A percentile compares a stretch with the other conserved stretches of the same genome.
These are phyloP conservation scores for Malus orientalis DNA, from an alignment of 306 rosid genomes.

Conservation along the genomic window DNA sequence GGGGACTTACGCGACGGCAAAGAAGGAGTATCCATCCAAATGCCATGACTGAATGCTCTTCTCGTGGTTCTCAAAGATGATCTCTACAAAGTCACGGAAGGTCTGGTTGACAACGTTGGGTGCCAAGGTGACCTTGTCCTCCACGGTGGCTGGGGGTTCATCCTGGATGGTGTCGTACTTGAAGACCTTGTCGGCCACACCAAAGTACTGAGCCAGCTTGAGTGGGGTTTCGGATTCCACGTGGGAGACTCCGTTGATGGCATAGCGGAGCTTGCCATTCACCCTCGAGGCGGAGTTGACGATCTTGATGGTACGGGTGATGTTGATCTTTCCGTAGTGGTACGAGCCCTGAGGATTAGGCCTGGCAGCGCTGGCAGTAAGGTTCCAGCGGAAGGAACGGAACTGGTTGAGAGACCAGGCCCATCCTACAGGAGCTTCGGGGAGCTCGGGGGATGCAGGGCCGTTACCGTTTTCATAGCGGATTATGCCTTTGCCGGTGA, in stretches of 20 bases:
- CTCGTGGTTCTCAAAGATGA: conserved; percentile 73
- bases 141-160: neutral
- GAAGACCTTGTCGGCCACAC: conserved; percentile 36
- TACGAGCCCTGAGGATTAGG: conserved; percentile 87
- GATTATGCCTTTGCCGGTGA: conserved; percentile 39
- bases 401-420: conserved; percentile 88
- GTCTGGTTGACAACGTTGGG: conserved; percentile 41
- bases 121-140: neutral
- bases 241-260: conserved; percentile 59
- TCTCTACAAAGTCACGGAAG: conserved; percentile 55
- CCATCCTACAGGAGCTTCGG: conserved; percentile 64
- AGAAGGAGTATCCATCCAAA: conserved; percentile 60
- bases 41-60: conserved; percentile 62
- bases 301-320: conserved; percentile 57
- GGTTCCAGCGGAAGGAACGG: conserved; percentile 71
- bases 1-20: conserved; percentile 52
- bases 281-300: conserved; percentile 34
- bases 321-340: conserved; percentile 62
- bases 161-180: conserved; percentile 42
- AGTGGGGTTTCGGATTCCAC: conserved; percentile 41
- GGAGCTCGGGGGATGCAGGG: conserved; percentile 43
- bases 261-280: conserved; percentile 54
- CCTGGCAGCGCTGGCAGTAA: conserved; percentile 83
- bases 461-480: conserved; percentile 43
- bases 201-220: conserved; percentile 66